phyloP scores from a whole-genome alignment of 768 basidiomycete genomes.

The Suillus decipiens region DNA sequence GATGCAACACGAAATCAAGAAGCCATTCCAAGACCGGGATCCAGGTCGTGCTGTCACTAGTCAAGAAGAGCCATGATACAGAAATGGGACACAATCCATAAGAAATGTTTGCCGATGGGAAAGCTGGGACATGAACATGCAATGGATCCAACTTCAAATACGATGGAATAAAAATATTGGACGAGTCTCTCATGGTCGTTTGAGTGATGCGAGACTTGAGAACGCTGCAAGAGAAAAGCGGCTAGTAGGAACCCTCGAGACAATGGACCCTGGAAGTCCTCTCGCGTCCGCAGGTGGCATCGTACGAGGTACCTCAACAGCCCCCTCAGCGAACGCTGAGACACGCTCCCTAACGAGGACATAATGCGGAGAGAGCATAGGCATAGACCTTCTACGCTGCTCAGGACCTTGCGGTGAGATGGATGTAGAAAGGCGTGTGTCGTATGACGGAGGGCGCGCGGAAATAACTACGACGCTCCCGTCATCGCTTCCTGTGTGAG shows the following conservation, averaged over 20 bases:
- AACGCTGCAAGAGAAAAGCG: slow-evolving; percentile 34
- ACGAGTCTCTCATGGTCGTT: neutral
- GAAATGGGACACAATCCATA: neutral
- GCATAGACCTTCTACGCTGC: slow-evolving; percentile 17
- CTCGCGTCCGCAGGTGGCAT: slow-evolving; percentile 17
- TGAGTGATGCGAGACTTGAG: slow-evolving; percentile 17
- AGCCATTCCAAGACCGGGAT: neutral
- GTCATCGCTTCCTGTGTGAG: slow-evolving; percentile 30
- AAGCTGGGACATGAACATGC: neutral
- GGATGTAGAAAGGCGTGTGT: slow-evolving; percentile 12
- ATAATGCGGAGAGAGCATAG: slow-evolving; percentile 27
- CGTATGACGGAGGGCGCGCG: slow-evolving; percentile 31
- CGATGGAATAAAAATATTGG: neutral
- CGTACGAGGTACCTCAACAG: slow-evolving; percentile 12
- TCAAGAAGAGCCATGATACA: neutral
- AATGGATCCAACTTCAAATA: neutral
- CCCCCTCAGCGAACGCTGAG: slow-evolving; percentile 13
- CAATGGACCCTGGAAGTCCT: slow-evolving; percentile 15
- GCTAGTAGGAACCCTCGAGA: slow-evolving; percentile 20
- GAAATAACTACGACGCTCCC: slow-evolving; percentile 33
- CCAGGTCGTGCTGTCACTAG: neutral
- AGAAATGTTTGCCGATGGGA: neutral
- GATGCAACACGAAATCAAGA: slow-evolving; percentile 2
- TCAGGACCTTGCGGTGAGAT: slow-evolving; percentile 11
- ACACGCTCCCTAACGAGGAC: slow-evolving; percentile 19